These are phyloP conservation scores for Phaeotremella skinneri DNA, from an alignment of 768 basidiomycete genomes.

Conservation along the genomic window DNA sequence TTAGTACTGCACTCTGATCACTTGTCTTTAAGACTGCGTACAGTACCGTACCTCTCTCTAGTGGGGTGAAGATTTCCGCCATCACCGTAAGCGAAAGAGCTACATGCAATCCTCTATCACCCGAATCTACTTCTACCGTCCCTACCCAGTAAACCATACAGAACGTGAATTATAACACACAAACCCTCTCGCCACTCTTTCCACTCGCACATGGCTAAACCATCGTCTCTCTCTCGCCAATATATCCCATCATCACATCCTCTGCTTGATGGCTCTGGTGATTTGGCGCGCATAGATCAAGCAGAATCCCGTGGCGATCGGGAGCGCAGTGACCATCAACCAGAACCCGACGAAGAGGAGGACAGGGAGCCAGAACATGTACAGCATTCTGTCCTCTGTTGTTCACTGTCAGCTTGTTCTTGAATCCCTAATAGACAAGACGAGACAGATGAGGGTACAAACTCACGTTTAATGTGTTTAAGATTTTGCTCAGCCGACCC, in stretches of 20 bases:
- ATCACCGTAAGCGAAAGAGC: no score
- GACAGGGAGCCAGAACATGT: slow-evolving; percentile 53
- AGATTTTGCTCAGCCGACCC: slow-evolving; percentile 10
- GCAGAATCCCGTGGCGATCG: slow-evolving; percentile 41
- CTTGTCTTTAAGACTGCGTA: no score
- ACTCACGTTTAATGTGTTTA: slow-evolving; percentile 37
- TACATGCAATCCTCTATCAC: no score
- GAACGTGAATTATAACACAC: no score
- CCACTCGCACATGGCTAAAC: no score
- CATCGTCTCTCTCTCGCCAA: background rate
- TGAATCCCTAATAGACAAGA: background rate
- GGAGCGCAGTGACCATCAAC: slow-evolving; percentile 39
- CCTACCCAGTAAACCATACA: no score
- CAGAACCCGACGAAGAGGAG: slow-evolving; percentile 49
- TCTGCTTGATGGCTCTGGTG: slow-evolving; percentile 34
- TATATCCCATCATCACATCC: slow-evolving; percentile 17
- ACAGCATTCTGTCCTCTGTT: slow-evolving; percentile 51
- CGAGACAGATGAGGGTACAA: background rate
- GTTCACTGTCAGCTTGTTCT: background rate
- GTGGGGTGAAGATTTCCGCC: no score
- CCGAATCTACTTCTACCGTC: no score
- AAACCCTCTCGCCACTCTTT: no score
- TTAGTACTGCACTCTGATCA: no score
- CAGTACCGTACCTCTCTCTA: no score
- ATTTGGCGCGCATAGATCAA: slow-evolving; percentile 41